These are phyloP conservation scores for Leishmania martiniquensis DNA, from an alignment of 208 protist genomes.

Conservation along the genomic window DNA sequence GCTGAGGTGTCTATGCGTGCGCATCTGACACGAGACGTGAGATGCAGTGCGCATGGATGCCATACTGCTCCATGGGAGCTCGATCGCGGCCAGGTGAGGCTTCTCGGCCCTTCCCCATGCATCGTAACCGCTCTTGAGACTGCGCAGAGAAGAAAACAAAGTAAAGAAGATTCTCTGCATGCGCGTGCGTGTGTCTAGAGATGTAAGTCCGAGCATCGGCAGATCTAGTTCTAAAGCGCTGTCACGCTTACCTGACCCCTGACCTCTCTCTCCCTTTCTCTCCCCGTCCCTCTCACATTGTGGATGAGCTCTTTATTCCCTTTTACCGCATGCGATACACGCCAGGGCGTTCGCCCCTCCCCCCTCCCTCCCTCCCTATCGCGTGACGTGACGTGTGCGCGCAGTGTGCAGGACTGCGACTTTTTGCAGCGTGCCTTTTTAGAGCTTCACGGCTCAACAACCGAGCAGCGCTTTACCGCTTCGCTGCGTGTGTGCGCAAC, in stretches of 20 bases:
- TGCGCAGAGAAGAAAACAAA: not conserved
- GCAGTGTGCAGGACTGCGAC: not conserved
- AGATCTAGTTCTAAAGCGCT: not conserved
- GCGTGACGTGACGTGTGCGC: too few relatives aligned
- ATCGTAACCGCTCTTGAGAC: not conserved
- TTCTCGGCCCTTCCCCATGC: not conserved
- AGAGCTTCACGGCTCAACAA: not conserved
- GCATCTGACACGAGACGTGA: not conserved
- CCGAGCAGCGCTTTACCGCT: too few relatives aligned
- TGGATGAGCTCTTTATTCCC: not conserved
- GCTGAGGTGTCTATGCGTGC: conserved; percentile 2
- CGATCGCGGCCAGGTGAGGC: not conserved
- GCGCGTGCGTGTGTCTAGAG: too few relatives aligned
- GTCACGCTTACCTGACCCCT: not conserved
- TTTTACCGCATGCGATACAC: not conserved
- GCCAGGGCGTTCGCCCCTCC: not conserved
- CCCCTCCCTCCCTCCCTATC: too few relatives aligned
- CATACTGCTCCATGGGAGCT: not conserved
- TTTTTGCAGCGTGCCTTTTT: too few relatives aligned
- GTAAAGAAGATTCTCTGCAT: not conserved
- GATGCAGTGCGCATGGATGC: not conserved
- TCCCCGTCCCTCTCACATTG: not conserved
- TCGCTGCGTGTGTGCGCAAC: not conserved
- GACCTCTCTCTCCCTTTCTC: not conserved
- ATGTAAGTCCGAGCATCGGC: not conserved